Evolutionary conservation across 2,329 filamentous ascomycete genomes (phyloP).

Genomic region (Eurotiales sp.): DNA sequence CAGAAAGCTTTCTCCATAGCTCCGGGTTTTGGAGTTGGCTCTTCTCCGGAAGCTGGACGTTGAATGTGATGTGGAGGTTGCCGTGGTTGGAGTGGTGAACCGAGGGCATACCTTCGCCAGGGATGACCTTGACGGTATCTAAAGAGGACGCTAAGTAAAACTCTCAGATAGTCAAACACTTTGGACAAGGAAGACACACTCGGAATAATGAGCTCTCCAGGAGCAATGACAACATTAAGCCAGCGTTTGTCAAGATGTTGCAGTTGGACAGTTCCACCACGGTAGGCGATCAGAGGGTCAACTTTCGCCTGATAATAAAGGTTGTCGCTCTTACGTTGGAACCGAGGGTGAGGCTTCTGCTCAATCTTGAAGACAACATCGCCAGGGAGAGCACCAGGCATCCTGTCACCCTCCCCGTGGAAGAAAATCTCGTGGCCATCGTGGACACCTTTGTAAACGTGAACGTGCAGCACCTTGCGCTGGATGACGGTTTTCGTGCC

Average conservation of each 20-base stretch:
- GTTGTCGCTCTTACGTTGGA: conserved; percentile 94
- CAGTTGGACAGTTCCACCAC: conserved; percentile 83
- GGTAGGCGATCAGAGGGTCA: conserved; percentile 89
- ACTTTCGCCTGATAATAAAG: conserved; percentile 94
- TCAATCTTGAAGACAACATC: conserved; percentile 99
- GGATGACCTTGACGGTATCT: conserved; percentile 91
- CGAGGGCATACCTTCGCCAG: conserved; percentile 96
- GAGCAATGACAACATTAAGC: conserved; percentile 87
- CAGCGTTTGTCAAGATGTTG: conserved; percentile 97
- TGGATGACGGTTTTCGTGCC: conserved; percentile 98
- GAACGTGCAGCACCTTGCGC: conserved; percentile 96
- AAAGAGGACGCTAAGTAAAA: conserved; percentile 1
- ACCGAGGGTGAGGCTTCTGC: conserved; percentile 94
- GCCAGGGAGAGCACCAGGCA: conserved; percentile 85
- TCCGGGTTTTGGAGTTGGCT: conserved; percentile 63
- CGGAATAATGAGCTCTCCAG: conserved; percentile 90
- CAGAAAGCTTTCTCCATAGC: too few species aligned
- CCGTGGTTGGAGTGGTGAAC: conserved; percentile 91
- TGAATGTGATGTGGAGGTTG: conserved; percentile 96
- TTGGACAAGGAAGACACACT: conserved; percentile 55
- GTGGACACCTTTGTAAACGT: conserved; percentile 91
- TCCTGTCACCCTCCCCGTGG: conserved; percentile 92
- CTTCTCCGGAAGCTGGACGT: conserved; percentile 92
- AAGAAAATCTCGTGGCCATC: conserved; percentile 96
- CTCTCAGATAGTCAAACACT: not conserved